Conservation (phyloP, 768 basidiomycete genomes). For the Dioszegia hungarica region DNA sequence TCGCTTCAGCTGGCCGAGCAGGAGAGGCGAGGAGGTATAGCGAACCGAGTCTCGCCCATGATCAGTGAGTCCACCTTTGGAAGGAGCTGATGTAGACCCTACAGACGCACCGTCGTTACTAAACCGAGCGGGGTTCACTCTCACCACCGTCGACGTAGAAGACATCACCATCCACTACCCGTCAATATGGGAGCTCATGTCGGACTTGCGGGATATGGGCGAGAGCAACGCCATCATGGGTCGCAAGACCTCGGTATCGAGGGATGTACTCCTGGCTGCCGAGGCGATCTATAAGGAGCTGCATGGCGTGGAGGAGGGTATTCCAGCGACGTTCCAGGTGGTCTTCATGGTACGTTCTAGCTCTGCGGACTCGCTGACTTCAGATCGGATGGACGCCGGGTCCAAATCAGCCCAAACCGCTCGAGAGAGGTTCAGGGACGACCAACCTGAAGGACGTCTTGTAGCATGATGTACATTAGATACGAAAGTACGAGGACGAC, state of each 20-base stretch:
- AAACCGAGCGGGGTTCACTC: constrained; percentile 83
- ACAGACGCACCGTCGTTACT: constrained; percentile 89
- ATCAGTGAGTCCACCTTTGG: constrained; percentile 59
- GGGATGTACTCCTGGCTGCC: constrained; percentile 85
- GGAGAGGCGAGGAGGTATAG: constrained; percentile 91
- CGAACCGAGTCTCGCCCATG: constrained; percentile 97
- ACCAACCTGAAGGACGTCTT: constrained; percentile 60
- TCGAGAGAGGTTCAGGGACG: constrained; percentile 61
- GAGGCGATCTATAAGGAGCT: constrained; percentile 89
- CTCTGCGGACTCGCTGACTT: neutral
- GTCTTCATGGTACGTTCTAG: constrained; percentile 72
- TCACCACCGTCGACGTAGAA: constrained; percentile 91
- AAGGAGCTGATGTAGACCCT: constrained; percentile 59
- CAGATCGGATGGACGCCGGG: constrained; percentile 83
- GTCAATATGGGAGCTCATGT: constrained; percentile 90
- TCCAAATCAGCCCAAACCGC: constrained; percentile 61
- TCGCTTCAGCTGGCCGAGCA: constrained; percentile 87
- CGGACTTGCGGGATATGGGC: constrained; percentile 94
- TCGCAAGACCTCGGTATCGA: constrained; percentile 65
- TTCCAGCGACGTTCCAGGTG: constrained; percentile 93
- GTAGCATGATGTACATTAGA: neutral
- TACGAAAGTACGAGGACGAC: too few species aligned
- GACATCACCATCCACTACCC: constrained; percentile 88
- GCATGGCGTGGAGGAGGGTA: constrained; percentile 79
- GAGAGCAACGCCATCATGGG: constrained; percentile 88